Base-by-base conservation (phyloP, 116 monocot species). In the Phalaenopsis hybrid region DNA sequence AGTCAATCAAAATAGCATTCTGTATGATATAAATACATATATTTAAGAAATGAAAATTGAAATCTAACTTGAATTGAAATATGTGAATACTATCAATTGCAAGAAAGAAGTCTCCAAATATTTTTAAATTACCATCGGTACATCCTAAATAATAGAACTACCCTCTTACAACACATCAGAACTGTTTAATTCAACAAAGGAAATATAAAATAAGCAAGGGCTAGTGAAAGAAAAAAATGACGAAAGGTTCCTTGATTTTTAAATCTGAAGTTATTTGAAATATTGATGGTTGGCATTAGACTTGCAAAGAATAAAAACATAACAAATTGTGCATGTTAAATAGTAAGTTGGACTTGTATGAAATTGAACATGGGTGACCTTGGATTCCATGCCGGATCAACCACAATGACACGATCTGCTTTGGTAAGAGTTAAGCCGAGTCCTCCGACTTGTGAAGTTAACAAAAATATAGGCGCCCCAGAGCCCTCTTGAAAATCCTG, bases 381-480 rank as follows among this genome's bases (percentile, higher is more conserved):
- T 79, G 98, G 98, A 82, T 99, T 99, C 98, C 95, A 99, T 65
- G 98, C 98, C 31, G 98, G 98, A 84, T 99, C 98, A 86, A 95
- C 91, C 68, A 99, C 93, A 87, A 99, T 93, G 72, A 99, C 98
- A 78, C 98, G 93, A 81, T 95, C 95, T 23, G 98, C 98, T 82
- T 87, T 93, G 63, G 98, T 99, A 59, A 99, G 92, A 57, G 98
- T 99, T 59, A 99, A 88, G 74, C 98, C 98, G 84, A 99, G 98
- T 63, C 98, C 98, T 57, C 95, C 98, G 86, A 99, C 98, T 81
- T 93, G 91, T 77, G 98, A 94, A 61, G 98, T 95, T 83, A 99
- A 86, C 44, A 99, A 79, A 84, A 99, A 95, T 7, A 99, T 95
- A 79, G 90, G 90, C 79, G 92, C 98, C 1, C 87, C 85, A 50